Conservation (phyloP, 352 stramenopile species). For the Elongisporangium anandrum region DNA sequence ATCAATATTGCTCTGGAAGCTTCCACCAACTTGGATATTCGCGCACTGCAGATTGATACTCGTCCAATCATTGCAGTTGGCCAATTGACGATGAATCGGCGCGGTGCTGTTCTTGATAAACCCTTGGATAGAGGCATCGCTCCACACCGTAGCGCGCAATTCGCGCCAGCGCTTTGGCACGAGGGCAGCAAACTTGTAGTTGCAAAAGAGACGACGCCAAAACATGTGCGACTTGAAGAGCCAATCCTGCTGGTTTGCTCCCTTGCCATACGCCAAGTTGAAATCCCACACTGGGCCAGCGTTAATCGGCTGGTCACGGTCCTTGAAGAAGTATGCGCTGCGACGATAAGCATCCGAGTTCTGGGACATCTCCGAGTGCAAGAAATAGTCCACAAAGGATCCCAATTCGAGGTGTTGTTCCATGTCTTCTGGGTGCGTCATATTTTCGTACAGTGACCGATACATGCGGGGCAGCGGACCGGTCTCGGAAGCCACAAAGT, state of each 20-base stretch:
- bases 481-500: slow-evolving; percentile 45
- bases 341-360: slow-evolving; percentile 61
- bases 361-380: slow-evolving; percentile 59
- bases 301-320: slow-evolving; percentile 58
- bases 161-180: slow-evolving; percentile 48
- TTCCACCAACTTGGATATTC: slow-evolving; percentile 32
- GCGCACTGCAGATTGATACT: slow-evolving; percentile 51
- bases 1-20: slow-evolving; percentile 34
- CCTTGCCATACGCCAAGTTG: slow-evolving; percentile 56
- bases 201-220: slow-evolving; percentile 62
- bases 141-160: slow-evolving; percentile 44
- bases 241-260: slow-evolving; percentile 35
- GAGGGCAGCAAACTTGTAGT: slow-evolving; percentile 66
- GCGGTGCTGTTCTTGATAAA: slow-evolving; percentile 36
- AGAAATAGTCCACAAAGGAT: slow-evolving; percentile 68
- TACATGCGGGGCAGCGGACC: slow-evolving; percentile 55
- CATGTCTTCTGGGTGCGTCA: slow-evolving; percentile 45
- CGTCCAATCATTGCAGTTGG: slow-evolving; percentile 40
- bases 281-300: slow-evolving; percentile 68
- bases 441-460: slow-evolving; percentile 55
- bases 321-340: slow-evolving; percentile 72
- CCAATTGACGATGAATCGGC: slow-evolving; percentile 41
- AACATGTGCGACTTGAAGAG: slow-evolving; percentile 48
- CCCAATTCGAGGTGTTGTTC: slow-evolving; percentile 54
- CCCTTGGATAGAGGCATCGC: slow-evolving; percentile 34